Conservation (phyloP, 306 rosid genomes). For the Aeschynomene evenia region DNA sequence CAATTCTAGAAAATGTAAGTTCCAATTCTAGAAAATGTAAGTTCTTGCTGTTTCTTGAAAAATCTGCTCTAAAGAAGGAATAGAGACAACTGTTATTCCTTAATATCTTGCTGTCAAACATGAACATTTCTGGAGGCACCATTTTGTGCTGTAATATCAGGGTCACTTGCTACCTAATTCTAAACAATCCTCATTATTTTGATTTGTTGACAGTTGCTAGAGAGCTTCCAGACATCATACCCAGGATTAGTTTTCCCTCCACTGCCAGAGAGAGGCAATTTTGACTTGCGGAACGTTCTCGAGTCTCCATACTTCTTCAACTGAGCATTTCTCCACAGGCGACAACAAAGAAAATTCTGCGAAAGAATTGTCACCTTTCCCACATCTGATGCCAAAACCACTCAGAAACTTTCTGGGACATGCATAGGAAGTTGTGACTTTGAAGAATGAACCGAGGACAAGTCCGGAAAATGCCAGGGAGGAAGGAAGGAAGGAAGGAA, state of each 20-base stretch:
- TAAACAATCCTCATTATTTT: neutral
- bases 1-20: conserved; percentile 47
- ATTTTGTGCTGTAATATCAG: neutral
- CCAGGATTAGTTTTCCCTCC: conserved; percentile 67
- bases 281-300: conserved; percentile 67
- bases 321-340: conserved; percentile 29
- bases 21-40: conserved; percentile 44
- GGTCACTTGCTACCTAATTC: neutral
- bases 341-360: neutral
- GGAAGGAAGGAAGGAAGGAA: conserved; percentile 25
- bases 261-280: conserved; percentile 71
- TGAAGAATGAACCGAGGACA: conserved; percentile 15
- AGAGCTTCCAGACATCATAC: conserved; percentile 63
- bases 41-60: conserved; percentile 18
- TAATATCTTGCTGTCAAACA: neutral
- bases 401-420: conserved; percentile 22
- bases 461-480: conserved; percentile 17
- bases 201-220: conserved; percentile 56
- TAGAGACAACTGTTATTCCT: neutral
- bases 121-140: neutral
- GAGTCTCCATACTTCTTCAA: conserved; percentile 78
- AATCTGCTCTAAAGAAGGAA: neutral
- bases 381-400: conserved; percentile 12
- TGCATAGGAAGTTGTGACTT: conserved; percentile 13
- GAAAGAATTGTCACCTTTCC: conserved; percentile 4